Percentiles rank a stretch among this genome's conserved stretches.
These are phyloP conservation scores for Diddensiella transvaalensis DNA, from an alignment of 805 yeast genomes.

Conservation along the genomic window DNA sequence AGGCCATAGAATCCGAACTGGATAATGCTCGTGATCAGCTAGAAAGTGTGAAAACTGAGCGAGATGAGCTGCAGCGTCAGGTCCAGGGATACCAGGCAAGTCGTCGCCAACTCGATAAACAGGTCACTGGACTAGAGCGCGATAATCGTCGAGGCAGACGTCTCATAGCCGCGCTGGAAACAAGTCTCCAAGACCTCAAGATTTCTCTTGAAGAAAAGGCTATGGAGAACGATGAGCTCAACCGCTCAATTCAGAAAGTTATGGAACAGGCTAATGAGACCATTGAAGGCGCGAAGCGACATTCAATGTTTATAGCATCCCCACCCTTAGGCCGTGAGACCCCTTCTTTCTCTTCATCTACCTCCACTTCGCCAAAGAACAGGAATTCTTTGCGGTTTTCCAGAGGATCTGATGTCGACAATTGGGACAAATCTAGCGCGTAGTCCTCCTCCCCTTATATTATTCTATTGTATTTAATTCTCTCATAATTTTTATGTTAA, in stretches of 20 bases:
- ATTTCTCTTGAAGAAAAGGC: slow-evolving; percentile 35
- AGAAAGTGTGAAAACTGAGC: slow-evolving; percentile 23
- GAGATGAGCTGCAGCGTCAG: slow-evolving; percentile 30
- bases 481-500: not conserved
- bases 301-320: slow-evolving; percentile 18
- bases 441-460: not conserved
- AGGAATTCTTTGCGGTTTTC: slow-evolving; percentile 4
- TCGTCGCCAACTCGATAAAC: slow-evolving; percentile 27
- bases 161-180: slow-evolving; percentile 25
- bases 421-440: not conserved
- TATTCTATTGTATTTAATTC: not conserved
- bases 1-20: slow-evolving; percentile 9
- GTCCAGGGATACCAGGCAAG: slow-evolving; percentile 28
- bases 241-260: slow-evolving; percentile 27
- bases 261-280: slow-evolving; percentile 30
- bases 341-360: not conserved
- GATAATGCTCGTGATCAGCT: slow-evolving; percentile 21
- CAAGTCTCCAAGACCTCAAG: slow-evolving; percentile 32
- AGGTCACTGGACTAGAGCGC: slow-evolving; percentile 22
- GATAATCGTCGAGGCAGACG: slow-evolving; percentile 26
- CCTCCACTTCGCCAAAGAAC: slow-evolving; percentile 1
- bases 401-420: slow-evolving; percentile 1
- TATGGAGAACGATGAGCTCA: slow-evolving; percentile 35
- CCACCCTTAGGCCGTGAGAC: slow-evolving; percentile 10
- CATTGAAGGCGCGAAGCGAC: slow-evolving; percentile 27